phyloP scores from a whole-genome alignment of 2,329 filamentous ascomycete genomes.

The Phaeosphaeria sp. region DNA sequence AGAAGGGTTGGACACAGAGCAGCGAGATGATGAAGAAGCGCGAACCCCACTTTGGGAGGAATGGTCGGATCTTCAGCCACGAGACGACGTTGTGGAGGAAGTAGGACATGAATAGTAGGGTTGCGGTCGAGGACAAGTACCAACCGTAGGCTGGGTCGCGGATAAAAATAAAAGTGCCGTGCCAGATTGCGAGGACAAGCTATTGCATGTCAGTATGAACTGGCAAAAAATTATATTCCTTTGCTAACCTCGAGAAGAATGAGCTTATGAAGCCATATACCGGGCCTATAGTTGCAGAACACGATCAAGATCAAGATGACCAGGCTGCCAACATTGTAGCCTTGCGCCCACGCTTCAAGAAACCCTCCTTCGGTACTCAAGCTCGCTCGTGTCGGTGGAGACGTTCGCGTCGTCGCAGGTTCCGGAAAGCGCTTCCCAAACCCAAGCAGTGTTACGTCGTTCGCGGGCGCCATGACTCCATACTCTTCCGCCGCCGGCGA shows the following conservation, averaged over 20 bases:
- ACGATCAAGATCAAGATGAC: conserved; percentile 45
- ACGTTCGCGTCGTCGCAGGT: conserved; percentile 29
- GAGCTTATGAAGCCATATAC: conserved; percentile 43
- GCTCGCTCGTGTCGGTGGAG: conserved; percentile 35
- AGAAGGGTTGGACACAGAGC: conserved; percentile 43
- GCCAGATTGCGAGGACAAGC: conserved; percentile 46
- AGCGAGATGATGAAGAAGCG: conserved; percentile 41
- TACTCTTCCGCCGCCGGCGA: background rate
- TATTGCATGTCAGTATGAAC: conserved; percentile 15
- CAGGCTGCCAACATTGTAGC: conserved; percentile 45
- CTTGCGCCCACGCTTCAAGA: conserved; percentile 46
- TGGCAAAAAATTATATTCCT: background rate
- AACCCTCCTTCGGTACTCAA: conserved; percentile 37
- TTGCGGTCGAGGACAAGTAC: conserved; percentile 44
- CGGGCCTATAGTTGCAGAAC: conserved; percentile 45
- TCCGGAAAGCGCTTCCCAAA: conserved; percentile 27
- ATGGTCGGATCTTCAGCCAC: conserved; percentile 45
- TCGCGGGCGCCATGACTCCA: conserved; percentile 33
- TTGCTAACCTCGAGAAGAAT: conserved; percentile 40
- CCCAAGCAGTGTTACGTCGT: conserved; percentile 7
- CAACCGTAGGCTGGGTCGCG: conserved; percentile 42
- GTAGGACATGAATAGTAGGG: conserved; percentile 45
- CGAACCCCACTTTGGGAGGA: conserved; percentile 44
- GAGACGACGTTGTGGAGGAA: conserved; percentile 45
- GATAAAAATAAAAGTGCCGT: conserved; percentile 46